Percentiles rank a stretch among this genome's conserved stretches.
These are phyloP conservation scores for Cystobasidium sp. DNA, from an alignment of 1,284 basidiomycete genomes.

Conservation along the genomic window DNA sequence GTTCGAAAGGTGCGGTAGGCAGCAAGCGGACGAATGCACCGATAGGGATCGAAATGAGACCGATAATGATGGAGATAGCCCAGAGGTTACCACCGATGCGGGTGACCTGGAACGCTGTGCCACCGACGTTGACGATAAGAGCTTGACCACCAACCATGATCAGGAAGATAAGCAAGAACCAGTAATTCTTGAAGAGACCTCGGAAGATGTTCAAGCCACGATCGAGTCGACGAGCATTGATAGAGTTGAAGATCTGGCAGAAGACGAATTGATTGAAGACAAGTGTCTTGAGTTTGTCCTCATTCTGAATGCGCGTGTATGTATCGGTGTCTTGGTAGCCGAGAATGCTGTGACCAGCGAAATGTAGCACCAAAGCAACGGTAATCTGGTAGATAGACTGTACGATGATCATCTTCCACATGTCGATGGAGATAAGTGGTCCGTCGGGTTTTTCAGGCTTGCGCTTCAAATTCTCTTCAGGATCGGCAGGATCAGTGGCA, in stretches of 20 bases:
- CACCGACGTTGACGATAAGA: slow-evolving; percentile 88
- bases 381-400: slow-evolving; percentile 88
- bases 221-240: slow-evolving; percentile 88
- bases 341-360: slow-evolving; percentile 75
- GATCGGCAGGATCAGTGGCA: slow-evolving; percentile 91
- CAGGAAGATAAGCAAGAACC: slow-evolving; percentile 83
- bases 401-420: slow-evolving; percentile 75
- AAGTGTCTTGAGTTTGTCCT: slow-evolving; percentile 74
- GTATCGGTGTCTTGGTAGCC: slow-evolving; percentile 61
- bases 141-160: slow-evolving; percentile 87
- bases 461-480: slow-evolving; percentile 73
- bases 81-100: slow-evolving; percentile 80
- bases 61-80: slow-evolving; percentile 88
- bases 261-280: slow-evolving; percentile 98
- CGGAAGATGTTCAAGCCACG: slow-evolving; percentile 86
- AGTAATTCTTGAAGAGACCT: slow-evolving; percentile 77
- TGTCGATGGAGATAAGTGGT: slow-evolving; percentile 82
- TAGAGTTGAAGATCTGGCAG: slow-evolving; percentile 89
- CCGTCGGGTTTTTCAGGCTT: slow-evolving; percentile 87
- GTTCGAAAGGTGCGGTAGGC: slow-evolving; percentile 80
- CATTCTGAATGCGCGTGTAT: slow-evolving; percentile 59
- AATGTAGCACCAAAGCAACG: slow-evolving; percentile 87
- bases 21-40: slow-evolving; percentile 80
- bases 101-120: slow-evolving; percentile 88
- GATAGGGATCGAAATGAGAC: slow-evolving; percentile 82